Conservation (phyloP, 2,329 filamentous ascomycete species). For the Ceratocystis diversiconidia region DNA sequence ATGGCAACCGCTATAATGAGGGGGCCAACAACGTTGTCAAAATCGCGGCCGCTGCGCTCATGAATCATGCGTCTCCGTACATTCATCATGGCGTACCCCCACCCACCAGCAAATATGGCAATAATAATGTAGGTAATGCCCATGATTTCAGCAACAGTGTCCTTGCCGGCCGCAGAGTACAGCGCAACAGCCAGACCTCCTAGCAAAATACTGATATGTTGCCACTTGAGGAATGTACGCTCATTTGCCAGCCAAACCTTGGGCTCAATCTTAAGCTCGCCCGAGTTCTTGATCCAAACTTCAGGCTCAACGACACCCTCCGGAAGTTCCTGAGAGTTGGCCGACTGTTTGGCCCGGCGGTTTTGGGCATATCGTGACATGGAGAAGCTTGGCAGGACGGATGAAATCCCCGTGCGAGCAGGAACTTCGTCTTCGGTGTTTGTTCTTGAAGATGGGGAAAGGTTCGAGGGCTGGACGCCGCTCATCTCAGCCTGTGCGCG, state of each 20-base stretch:
- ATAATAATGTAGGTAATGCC: conserved; percentile 74
- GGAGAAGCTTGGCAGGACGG: conserved; percentile 70
- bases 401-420: conserved; percentile 36
- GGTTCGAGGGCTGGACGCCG: conserved; percentile 19
- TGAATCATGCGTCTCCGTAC: conserved; percentile 64
- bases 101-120: conserved; percentile 67
- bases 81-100: conserved; percentile 78
- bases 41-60: conserved; percentile 76
- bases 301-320: conserved; percentile 77
- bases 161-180: conserved; percentile 74
- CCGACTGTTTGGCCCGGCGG: conserved; percentile 30
- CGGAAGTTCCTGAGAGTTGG: conserved; percentile 43
- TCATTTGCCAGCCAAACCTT: conserved; percentile 99
- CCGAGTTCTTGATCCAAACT: conserved; percentile 86
- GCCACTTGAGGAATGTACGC: conserved; percentile 96
- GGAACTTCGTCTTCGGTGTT: conserved; percentile 26
- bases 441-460: conserved; percentile 20
- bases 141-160: conserved; percentile 60
- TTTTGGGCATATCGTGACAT: conserved; percentile 59
- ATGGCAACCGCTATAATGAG: conserved; percentile 69
- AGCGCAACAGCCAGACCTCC: conserved; percentile 70
- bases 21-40: conserved; percentile 79
- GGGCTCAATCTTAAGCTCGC: conserved; percentile 81
- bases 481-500: conserved; percentile 22
- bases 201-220: conserved; percentile 82